Base-by-base conservation (phyloP, 73 alveolate genomes). In the Paramecium primaurelia region DNA sequence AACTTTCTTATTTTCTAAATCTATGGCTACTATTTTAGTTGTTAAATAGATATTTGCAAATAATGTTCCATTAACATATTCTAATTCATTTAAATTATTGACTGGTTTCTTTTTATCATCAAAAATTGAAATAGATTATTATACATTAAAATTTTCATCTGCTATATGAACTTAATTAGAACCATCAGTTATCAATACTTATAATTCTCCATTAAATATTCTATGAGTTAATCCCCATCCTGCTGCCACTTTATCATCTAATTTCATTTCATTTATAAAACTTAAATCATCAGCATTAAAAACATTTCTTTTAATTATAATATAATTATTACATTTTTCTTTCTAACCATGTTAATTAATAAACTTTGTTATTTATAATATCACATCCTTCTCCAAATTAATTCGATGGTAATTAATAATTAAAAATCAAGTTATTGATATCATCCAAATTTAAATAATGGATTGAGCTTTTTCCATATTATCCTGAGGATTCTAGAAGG, bases 211-310 rank as follows among this genome's bases (percentile, higher is more conserved):
- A 47, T 80, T 47, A 10, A 49, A 20, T 1, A 32, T 6, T 80
- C 91, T 42, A 44, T 80, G 91, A 11, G 91, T 80, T 32, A 80
- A 14, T 11, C 91, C 91, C 91, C 91, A 80, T 80, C 91, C 91
- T 44, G 49, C 91, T 28, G 22, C 25, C 7, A 80, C 73, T 80
- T 80, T 32, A 22, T 40, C 49, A 49, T 80, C 91, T 45, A 80
- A 49, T 42, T 42, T 42, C 8, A 80, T n/a, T 2, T 42, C 75
- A 26, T 16, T 36, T 45, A 45, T 45, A 18, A 32, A 44, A 20
- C 37, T 49, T 80, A 80, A 47, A 45, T 34, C 30, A 8, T 45
- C 91, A 2, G 30, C 91, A 80, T 80, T 42, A 47, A 40, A 80
- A 8, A 45, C 71, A 45, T 45, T 26, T 18, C 91, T 80, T 20